These are phyloP conservation scores for Ogataea paraovalis DNA, from an alignment of 805 yeast species.

Conservation along the genomic window DNA sequence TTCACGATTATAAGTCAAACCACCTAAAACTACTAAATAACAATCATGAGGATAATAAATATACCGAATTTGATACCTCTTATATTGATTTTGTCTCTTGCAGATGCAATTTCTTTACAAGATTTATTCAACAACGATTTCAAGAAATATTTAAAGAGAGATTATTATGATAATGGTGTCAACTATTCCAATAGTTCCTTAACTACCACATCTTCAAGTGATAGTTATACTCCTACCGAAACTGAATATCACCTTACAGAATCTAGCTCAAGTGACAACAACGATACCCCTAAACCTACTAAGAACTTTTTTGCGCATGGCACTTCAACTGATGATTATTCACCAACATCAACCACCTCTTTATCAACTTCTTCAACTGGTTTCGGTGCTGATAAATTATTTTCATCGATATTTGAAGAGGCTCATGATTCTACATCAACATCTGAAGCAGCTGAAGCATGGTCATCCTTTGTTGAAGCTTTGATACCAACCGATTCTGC, in stretches of 20 bases:
- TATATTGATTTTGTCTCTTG: background rate
- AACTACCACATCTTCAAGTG: conserved; percentile 1
- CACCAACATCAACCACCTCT: background rate
- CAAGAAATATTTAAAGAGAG: conserved; percentile 8
- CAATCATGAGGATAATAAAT: background rate
- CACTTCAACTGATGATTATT: background rate
- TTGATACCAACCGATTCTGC: no score
- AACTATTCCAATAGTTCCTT: conserved; percentile 2
- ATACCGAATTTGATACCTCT: background rate
- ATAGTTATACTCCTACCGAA: background rate
- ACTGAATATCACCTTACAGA: background rate
- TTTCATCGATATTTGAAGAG: no score
- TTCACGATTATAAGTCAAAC: background rate
- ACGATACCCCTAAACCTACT: background rate
- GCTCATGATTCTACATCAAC: no score
- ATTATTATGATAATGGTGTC: background rate
- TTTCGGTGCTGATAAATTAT: no score
- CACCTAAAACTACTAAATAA: background rate
- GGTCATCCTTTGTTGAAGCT: no score
- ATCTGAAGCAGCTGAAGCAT: no score
- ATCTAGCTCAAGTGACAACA: background rate
- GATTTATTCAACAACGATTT: conserved; percentile 8
- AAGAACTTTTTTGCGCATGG: no score
- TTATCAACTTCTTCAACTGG: background rate
- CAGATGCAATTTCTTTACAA: conserved; percentile 6